These are phyloP conservation scores for Bipolaris oryzae DNA, from an alignment of 2,329 filamentous ascomycete genomes.

Conservation along the genomic window DNA sequence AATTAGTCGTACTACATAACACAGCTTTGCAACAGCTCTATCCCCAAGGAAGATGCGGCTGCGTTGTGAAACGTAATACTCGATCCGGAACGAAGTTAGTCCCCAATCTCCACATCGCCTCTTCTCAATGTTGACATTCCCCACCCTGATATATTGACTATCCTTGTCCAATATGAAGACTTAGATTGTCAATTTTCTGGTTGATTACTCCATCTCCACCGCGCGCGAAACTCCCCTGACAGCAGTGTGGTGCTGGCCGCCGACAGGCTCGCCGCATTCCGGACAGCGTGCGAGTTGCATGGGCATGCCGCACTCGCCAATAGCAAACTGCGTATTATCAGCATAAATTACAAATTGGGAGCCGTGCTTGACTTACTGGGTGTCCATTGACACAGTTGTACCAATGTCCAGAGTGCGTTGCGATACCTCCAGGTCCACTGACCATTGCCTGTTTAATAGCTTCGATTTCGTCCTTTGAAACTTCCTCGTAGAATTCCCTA, in stretches of 20 bases:
- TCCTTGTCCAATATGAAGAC: neutral
- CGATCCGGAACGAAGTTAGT: neutral
- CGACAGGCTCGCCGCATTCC: slow-evolving; percentile 64
- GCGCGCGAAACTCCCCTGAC: slow-evolving; percentile 60
- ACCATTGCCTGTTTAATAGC: slow-evolving; percentile 58
- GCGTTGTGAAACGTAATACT: neutral
- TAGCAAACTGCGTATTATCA: slow-evolving; percentile 54
- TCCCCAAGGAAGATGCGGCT: neutral
- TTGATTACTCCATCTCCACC: slow-evolving; percentile 55
- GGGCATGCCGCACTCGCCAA: slow-evolving; percentile 70
- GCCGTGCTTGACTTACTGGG: slow-evolving; percentile 45
- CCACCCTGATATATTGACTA: neutral
- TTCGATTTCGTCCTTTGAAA: slow-evolving; percentile 52
- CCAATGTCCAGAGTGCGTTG: slow-evolving; percentile 62
- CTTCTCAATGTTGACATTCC: neutral
- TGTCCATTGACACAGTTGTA: slow-evolving; percentile 64
- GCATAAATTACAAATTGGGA: neutral
- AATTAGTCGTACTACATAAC: neutral
- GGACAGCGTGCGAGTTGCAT: slow-evolving; percentile 67
- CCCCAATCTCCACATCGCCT: neutral
- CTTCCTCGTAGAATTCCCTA: slow-evolving; percentile 48
- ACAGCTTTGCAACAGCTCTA: neutral
- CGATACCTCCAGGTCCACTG: slow-evolving; percentile 49
- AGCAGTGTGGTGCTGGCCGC: slow-evolving; percentile 60
- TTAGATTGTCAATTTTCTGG: neutral